phyloP scores from a whole-genome alignment of 2,329 filamentous ascomycete genomes.

The Cylindrodendrum hubeiense region DNA sequence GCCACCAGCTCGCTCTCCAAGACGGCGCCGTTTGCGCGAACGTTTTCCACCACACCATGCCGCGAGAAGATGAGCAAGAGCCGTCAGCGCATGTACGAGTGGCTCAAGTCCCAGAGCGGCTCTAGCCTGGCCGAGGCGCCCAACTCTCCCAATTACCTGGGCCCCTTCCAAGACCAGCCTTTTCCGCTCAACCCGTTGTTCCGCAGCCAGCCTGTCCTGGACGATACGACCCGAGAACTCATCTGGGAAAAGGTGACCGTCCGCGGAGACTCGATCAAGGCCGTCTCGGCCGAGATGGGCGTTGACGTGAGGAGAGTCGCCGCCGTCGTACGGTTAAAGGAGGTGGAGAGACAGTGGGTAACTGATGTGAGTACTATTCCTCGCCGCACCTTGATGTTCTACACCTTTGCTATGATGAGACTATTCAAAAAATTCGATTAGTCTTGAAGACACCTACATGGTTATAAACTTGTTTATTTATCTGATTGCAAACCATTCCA shows the following conservation, averaged over 20 bases:
- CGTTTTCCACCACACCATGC: constrained; percentile 56
- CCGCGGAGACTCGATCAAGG: constrained; percentile 77
- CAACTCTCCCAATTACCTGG: constrained; percentile 53
- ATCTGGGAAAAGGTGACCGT: constrained; percentile 78
- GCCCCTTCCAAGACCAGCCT: constrained; percentile 60
- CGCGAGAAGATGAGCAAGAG: constrained; percentile 52
- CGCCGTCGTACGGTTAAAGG: constrained; percentile 87
- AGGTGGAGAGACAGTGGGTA: constrained; percentile 84
- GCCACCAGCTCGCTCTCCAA: constrained; percentile 37
- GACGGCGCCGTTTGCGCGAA: constrained; percentile 40
- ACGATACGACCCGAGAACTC: constrained; percentile 77
- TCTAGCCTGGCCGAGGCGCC: constrained; percentile 40
- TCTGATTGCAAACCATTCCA: constrained; percentile 40
- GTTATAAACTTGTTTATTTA: constrained; percentile 73
- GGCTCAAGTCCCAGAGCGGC: constrained; percentile 49
- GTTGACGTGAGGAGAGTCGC: constrained; percentile 88
- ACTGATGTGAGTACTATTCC: constrained; percentile 72
- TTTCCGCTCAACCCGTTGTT: constrained; percentile 83
- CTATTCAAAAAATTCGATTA: constrained; percentile 89
- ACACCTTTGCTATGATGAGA: constrained; percentile 63
- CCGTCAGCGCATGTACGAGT: constrained; percentile 55
- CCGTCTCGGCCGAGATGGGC: constrained; percentile 80
- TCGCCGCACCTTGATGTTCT: constrained; percentile 13
- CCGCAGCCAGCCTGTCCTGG: constrained; percentile 78
- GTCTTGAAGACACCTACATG: constrained; percentile 97